These are phyloP conservation scores for Trametes hirsuta DNA, from an alignment of 1,284 basidiomycete species.

Conservation along the genomic window DNA sequence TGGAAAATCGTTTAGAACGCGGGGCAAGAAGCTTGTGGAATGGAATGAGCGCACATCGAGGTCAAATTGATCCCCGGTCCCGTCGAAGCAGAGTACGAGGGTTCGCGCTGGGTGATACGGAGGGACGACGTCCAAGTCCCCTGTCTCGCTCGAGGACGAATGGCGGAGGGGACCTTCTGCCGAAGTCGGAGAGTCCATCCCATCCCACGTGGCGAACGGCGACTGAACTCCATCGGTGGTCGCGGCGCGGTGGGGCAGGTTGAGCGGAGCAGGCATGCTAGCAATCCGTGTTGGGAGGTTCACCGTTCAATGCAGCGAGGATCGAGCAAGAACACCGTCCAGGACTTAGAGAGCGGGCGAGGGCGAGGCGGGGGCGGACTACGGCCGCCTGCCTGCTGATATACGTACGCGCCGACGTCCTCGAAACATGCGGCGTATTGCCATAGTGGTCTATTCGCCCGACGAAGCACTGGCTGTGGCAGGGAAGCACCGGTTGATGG, in stretches of 20 bases:
- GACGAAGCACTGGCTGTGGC: not conserved
- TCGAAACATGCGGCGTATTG: not conserved
- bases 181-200: not conserved
- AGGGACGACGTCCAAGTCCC: slow-evolving; percentile 35
- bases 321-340: not conserved
- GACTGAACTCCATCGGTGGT: not conserved
- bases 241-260: slow-evolving; percentile 6
- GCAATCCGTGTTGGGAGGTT: not conserved
- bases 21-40: not conserved
- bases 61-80: slow-evolving; percentile 61
- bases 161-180: not conserved
- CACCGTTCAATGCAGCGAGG: not conserved
- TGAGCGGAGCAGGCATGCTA: not conserved
- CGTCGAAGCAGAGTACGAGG: slow-evolving; percentile 61
- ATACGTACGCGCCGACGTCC: not conserved
- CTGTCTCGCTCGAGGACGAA: slow-evolving; percentile 18
- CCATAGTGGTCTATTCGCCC: not conserved
- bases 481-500: not conserved
- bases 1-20: not conserved
- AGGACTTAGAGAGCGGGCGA: not conserved
- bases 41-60: slow-evolving; percentile 42
- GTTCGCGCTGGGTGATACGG: slow-evolving; percentile 40
- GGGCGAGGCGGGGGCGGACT: not conserved
- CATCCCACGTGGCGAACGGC: not conserved
- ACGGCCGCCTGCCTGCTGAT: not conserved